These are phyloP conservation scores for Pichia sporocuriosa DNA, from an alignment of 805 yeast species.

Conservation along the genomic window DNA sequence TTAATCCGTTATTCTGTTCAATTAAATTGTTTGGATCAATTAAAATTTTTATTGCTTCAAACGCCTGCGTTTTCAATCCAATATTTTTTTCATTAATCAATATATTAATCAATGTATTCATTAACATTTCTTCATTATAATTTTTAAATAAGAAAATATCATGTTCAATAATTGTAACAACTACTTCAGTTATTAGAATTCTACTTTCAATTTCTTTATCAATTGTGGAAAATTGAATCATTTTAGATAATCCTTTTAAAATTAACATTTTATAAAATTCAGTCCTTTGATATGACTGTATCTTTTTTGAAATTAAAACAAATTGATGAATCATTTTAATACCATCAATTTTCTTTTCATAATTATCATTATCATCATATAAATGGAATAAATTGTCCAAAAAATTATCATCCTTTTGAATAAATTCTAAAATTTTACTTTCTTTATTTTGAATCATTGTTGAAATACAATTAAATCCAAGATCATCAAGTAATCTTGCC, in stretches of 20 bases:
- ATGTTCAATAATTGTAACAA: constrained; percentile 76
- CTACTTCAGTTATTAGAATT: constrained; percentile 70
- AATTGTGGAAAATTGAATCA: constrained; percentile 57
- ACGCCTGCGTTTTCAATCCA: constrained; percentile 75
- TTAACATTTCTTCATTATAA: constrained; percentile 36
- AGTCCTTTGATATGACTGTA: constrained; percentile 54
- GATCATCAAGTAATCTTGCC: constrained; percentile 77
- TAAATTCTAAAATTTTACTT: constrained; percentile 52
- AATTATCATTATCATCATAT: constrained; percentile 33
- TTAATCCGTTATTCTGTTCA: constrained; percentile 2
- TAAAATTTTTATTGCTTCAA: constrained; percentile 72
- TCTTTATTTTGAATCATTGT: constrained; percentile 66
- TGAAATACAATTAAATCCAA: constrained; percentile 58
- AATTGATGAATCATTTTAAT: constrained; percentile 76
- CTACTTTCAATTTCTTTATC: constrained; percentile 35
- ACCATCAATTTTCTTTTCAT: constrained; percentile 49
- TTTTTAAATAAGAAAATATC: constrained; percentile 57
- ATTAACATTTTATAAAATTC: constrained; percentile 60
- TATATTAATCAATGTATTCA: constrained; percentile 49
- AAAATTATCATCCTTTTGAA: constrained; percentile 47
- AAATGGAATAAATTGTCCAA: constrained; percentile 52
- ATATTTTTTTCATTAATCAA: constrained; percentile 56
- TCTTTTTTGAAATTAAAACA: constrained; percentile 62
- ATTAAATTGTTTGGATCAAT: constrained; percentile 45
- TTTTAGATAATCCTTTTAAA: constrained; percentile 59